phyloP scores from a whole-genome alignment of 257 asterid genomes.

The Paraleonurus japonicus region DNA sequence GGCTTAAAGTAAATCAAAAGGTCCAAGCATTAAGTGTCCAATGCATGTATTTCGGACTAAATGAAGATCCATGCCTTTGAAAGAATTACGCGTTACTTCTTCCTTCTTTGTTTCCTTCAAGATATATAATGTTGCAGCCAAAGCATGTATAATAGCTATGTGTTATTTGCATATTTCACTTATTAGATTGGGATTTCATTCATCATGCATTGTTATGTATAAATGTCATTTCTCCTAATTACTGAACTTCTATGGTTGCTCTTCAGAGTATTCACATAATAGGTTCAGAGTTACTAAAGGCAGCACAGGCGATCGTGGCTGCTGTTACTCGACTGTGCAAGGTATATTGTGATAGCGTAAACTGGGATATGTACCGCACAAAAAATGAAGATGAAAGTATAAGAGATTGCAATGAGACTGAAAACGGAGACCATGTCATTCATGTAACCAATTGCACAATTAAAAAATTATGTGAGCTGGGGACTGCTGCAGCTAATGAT shows the following conservation, averaged over 20 bases:
- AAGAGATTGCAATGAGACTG: conserved; percentile 40
- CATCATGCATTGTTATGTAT: conserved; percentile 7
- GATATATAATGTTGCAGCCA: not conserved
- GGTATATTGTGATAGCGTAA: conserved; percentile 62
- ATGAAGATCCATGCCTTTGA: not conserved
- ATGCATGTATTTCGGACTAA: conserved; percentile 2
- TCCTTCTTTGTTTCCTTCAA: conserved; percentile 14
- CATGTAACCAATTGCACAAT: conserved; percentile 54
- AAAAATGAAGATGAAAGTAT: conserved; percentile 36
- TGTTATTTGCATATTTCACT: conserved; percentile 11
- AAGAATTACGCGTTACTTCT: conserved; percentile 13
- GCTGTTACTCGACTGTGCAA: conserved; percentile 74
- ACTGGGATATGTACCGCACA: conserved; percentile 56
- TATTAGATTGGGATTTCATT: not conserved
- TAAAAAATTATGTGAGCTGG: conserved; percentile 78
- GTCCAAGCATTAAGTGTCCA: not conserved
- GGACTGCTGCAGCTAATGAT: conserved; percentile 83
- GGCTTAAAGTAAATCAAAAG: not conserved
- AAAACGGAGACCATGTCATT: conserved; percentile 49
- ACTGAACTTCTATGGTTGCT: conserved; percentile 25
- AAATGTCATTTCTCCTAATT: conserved; percentile 10
- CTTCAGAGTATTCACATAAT: conserved; percentile 51
- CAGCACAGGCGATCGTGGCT: conserved; percentile 59
- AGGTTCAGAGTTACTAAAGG: conserved; percentile 69
- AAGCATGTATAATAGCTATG: not conserved